Evolutionary conservation across 352 stramenopile species (phyloP).

Genomic region (Phytophthora hybrid): DNA sequence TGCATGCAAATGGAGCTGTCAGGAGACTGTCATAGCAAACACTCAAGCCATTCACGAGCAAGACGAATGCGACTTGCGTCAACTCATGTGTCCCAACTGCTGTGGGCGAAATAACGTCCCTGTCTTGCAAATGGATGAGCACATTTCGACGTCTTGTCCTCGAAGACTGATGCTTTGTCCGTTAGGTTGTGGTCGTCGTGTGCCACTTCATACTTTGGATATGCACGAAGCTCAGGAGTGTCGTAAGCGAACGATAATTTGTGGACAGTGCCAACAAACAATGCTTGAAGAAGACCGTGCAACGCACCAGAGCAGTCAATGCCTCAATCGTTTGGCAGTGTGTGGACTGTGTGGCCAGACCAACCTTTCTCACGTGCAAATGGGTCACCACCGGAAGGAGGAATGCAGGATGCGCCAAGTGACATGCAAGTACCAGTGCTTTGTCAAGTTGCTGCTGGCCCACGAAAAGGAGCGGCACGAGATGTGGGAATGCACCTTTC

Average conservation of each 20-base stretch:
- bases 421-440: constrained; percentile 58
- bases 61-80: constrained; percentile 60
- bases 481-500: constrained; percentile 62
- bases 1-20: constrained; percentile 65
- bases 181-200: constrained; percentile 57
- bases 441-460: constrained; percentile 56
- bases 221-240: constrained; percentile 51
- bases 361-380: constrained; percentile 40
- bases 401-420: constrained; percentile 73
- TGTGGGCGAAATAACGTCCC: constrained; percentile 49
- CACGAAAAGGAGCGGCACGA: constrained; percentile 71
- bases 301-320: constrained; percentile 46
- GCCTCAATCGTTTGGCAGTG: constrained; percentile 51
- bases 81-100: constrained; percentile 60
- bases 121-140: constrained; percentile 50
- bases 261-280: constrained; percentile 41
- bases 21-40: constrained; percentile 55
- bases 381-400: constrained; percentile 53
- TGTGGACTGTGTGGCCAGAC: constrained; percentile 66
- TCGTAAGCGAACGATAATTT: constrained; percentile 50
- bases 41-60: constrained; percentile 56
- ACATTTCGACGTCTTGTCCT: constrained; percentile 44
- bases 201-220: constrained; percentile 58
- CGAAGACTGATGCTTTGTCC: constrained; percentile 50
- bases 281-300: constrained; percentile 50